Conservation (phyloP, 345 rosid species). For the Linum trigynum region DNA sequence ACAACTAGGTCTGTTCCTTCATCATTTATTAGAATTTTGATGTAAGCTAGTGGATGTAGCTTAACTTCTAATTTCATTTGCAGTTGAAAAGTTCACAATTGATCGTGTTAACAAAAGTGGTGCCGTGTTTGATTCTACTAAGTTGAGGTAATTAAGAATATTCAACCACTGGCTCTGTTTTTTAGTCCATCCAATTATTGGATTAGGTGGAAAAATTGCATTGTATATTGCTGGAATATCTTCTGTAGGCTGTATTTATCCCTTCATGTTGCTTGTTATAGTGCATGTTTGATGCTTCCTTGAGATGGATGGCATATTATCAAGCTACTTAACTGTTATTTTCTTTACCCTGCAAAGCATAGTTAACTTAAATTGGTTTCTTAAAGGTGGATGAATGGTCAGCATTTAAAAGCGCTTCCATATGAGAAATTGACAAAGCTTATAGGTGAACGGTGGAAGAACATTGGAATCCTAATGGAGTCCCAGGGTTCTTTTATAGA, state of each 20-base stretch:
- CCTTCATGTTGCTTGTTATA: background rate
- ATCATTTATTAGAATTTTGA: background rate
- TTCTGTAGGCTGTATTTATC: background rate
- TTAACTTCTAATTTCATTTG: constrained; percentile 18
- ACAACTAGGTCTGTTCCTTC: constrained; percentile 56
- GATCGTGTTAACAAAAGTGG: constrained; percentile 86
- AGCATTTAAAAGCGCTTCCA: constrained; percentile 63
- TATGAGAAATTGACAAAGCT: constrained; percentile 47
- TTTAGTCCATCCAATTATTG: background rate
- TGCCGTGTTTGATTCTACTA: constrained; percentile 73
- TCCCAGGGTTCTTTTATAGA: constrained; percentile 60
- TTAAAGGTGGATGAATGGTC: constrained; percentile 97
- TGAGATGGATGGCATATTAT: constrained; percentile 1
- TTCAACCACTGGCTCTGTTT: constrained; percentile 3
- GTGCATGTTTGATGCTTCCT: constrained; percentile 7
- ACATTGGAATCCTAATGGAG: constrained; percentile 43
- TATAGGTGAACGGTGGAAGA: constrained; percentile 85
- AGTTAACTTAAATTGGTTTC: background rate
- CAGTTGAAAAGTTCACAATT: constrained; percentile 80
- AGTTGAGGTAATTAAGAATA: constrained; percentile 50
- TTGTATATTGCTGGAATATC: background rate
- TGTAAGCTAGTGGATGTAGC: constrained; percentile 5
- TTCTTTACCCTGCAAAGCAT: background rate
- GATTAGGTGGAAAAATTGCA: no score
- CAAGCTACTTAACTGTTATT: constrained; percentile 8